Evolutionary conservation across 306 rosid genomes (phyloP).

Genomic region (Dicorynia guianensis): DNA sequence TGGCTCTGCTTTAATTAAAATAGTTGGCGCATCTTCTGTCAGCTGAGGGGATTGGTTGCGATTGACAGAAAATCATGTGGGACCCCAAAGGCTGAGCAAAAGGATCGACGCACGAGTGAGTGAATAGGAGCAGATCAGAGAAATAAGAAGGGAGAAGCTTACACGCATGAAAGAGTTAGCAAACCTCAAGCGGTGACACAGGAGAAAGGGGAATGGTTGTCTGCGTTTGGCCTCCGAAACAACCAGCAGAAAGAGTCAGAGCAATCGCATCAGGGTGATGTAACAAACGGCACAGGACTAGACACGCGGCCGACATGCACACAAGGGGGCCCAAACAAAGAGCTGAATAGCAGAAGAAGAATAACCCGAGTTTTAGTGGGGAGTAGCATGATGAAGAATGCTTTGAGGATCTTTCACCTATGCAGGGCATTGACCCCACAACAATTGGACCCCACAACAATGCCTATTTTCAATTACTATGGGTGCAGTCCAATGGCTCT

Average conservation of each 20-base stretch:
- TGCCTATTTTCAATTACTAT: constrained; percentile 40
- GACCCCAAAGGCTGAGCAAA: constrained; percentile 36
- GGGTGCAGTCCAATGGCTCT: constrained; percentile 44
- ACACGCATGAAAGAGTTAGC: constrained; percentile 42
- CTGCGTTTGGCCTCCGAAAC: constrained; percentile 64
- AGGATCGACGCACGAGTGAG: constrained; percentile 51
- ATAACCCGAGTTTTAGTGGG: constrained; percentile 61
- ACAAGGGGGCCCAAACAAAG: constrained; percentile 23
- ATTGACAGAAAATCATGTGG: constrained; percentile 46
- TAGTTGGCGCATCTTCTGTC: constrained; percentile 32
- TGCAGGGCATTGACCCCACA: constrained; percentile 42
- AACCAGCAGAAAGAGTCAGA: constrained; percentile 55
- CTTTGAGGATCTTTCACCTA: constrained; percentile 54
- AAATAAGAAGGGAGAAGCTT: constrained; percentile 3
- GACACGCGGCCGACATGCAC: constrained; percentile 82
- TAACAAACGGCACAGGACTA: constrained; percentile 52
- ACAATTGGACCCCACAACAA: neutral
- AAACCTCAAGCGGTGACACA: neutral
- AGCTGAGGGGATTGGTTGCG: constrained; percentile 39
- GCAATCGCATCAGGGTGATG: constrained; percentile 55
- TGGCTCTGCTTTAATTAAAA: neutral
- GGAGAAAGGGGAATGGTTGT: constrained; percentile 45
- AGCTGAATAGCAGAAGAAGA: constrained; percentile 40
- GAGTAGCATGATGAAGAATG: constrained; percentile 65
- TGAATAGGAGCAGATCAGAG: constrained; percentile 22